These are phyloP conservation scores for Panicum hallii DNA, from an alignment of 202 grass and related monocot genomes.

Conservation along the genomic window DNA sequence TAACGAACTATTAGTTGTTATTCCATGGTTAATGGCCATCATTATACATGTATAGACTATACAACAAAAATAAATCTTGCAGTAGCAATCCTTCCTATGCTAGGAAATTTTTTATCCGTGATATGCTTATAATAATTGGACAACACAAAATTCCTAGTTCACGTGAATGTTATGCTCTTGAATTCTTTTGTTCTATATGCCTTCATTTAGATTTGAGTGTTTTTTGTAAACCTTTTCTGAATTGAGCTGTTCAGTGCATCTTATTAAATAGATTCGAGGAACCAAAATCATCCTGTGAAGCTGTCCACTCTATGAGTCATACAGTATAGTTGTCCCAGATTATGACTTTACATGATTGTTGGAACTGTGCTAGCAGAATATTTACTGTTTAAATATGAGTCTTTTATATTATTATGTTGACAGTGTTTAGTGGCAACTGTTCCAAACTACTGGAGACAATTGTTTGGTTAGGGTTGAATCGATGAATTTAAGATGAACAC, in stretches of 20 bases:
- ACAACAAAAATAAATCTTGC: not conserved
- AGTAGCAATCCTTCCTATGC: not conserved
- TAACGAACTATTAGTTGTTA: no score
- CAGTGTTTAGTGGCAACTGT: not conserved
- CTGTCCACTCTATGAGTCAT: not conserved
- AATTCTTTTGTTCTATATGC: not conserved
- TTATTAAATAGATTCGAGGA: constrained; percentile 6
- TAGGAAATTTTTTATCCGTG: not conserved
- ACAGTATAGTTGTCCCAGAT: not conserved
- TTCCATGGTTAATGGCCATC: no score
- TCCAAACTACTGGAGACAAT: not conserved
- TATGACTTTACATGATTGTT: constrained; percentile 27
- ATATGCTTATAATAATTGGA: not conserved
- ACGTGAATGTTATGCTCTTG: not conserved
- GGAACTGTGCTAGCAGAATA: not conserved
- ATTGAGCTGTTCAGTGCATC: not conserved
- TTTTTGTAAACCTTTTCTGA: constrained; percentile 19
- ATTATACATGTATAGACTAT: not conserved
- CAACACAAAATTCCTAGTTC: not conserved
- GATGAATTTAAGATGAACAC: not conserved
- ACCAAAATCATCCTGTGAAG: constrained; percentile 2
- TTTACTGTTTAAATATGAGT: constrained; percentile 19
- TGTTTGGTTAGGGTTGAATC: constrained; percentile 1
- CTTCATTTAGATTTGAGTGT: not conserved
- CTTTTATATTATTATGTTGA: not conserved